Evolutionary conservation across 257 asterid species (phyloP).

Genomic region (Nemophila menziesii): DNA sequence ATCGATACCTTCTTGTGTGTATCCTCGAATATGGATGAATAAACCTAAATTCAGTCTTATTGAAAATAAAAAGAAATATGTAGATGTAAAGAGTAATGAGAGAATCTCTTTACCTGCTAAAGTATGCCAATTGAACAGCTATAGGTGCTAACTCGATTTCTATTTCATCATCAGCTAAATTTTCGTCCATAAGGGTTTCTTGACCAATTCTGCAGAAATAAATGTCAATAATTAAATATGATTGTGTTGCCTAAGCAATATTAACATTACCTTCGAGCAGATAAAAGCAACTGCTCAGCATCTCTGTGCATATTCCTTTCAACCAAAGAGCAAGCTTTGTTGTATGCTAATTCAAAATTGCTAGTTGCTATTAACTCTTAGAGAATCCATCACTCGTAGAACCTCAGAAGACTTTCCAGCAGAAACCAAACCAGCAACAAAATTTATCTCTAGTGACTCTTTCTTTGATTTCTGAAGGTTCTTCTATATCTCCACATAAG

Average conservation of each 20-base stretch:
- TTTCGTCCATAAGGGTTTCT: constrained; percentile 81
- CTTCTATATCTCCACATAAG: constrained; percentile 53
- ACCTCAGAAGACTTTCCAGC: constrained; percentile 84
- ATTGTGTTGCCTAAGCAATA: neutral
- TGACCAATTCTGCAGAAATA: constrained; percentile 64
- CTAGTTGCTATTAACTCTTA: constrained; percentile 65
- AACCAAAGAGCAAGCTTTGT: constrained; percentile 77
- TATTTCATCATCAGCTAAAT: constrained; percentile 59
- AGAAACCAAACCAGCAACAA: constrained; percentile 72
- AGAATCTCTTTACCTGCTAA: constrained; percentile 42
- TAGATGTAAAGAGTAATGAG: neutral
- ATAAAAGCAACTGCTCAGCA: constrained; percentile 76
- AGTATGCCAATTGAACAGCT: constrained; percentile 81
- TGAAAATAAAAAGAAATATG: no score
- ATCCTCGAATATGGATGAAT: constrained; percentile 49
- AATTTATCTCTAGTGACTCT: constrained; percentile 57
- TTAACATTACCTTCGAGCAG: constrained; percentile 63
- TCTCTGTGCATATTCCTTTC: constrained; percentile 51
- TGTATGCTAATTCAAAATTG: constrained; percentile 87
- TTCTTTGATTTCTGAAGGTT: constrained; percentile 65
- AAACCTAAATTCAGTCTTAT: neutral
- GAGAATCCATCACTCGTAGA: constrained; percentile 57
- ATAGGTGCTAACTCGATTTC: constrained; percentile 86
- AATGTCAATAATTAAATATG: constrained; percentile 4
- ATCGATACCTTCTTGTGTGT: constrained; percentile 60